These are phyloP conservation scores for Luffa acutangula DNA, from an alignment of 306 rosid genomes.

Conservation along the genomic window DNA sequence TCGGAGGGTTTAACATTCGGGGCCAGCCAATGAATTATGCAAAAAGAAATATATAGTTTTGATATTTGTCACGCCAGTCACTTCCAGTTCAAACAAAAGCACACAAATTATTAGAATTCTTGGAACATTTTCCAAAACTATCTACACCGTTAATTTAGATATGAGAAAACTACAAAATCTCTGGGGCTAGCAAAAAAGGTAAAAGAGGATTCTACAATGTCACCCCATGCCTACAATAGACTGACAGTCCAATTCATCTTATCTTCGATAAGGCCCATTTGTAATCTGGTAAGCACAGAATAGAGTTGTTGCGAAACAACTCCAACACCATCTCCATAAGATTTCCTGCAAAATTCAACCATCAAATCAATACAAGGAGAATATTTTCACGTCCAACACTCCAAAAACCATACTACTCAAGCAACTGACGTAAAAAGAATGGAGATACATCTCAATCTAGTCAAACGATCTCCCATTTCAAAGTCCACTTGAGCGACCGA, in stretches of 20 bases:
- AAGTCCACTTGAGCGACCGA: neutral
- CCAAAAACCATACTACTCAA: neutral
- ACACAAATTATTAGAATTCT: neutral
- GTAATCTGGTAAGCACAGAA: conserved; percentile 66
- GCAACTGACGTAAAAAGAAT: neutral
- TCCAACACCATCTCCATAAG: conserved; percentile 56
- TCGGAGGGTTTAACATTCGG: neutral
- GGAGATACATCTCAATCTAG: neutral
- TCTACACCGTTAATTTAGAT: neutral
- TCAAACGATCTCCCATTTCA: neutral
- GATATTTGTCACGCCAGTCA: neutral
- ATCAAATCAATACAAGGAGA: neutral
- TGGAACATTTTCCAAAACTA: neutral
- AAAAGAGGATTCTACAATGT: neutral
- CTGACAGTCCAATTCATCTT: conserved; percentile 84
- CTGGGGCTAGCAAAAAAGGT: neutral
- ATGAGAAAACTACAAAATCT: neutral
- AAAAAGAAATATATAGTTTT: neutral
- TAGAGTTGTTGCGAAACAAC: conserved; percentile 73
- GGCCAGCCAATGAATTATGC: neutral
- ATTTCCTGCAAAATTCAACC: conserved; percentile 36
- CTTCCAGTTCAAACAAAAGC: neutral
- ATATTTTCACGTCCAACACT: neutral
- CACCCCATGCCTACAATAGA: conserved; percentile 26
- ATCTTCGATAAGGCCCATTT: conserved; percentile 87